These are phyloP conservation scores for Nematocida sp. DNA, from an alignment of 371 early-diverging fungal genomes.

Conservation along the genomic window DNA sequence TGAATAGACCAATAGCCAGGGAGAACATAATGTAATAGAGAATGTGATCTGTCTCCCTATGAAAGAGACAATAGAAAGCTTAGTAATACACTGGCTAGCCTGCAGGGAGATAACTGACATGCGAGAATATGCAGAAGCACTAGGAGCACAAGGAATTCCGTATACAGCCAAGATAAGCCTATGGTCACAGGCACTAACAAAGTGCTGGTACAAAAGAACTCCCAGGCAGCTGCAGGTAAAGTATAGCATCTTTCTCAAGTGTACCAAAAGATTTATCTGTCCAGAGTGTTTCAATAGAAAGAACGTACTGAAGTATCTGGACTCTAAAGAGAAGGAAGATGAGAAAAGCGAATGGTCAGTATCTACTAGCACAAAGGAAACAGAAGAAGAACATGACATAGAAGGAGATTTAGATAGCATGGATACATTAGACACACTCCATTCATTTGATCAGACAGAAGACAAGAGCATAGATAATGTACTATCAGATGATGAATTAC, in stretches of 20 bases:
- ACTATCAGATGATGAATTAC: conserved; percentile 8
- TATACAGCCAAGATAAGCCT: neutral
- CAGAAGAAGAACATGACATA: neutral
- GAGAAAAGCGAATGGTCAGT: neutral
- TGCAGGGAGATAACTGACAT: conserved; percentile 37
- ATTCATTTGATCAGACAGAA: too few species aligned
- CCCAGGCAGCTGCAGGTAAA: conserved; percentile 1
- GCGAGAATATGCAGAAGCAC: conserved; percentile 16
- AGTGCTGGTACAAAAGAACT: conserved; percentile 23
- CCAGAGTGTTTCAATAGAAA: conserved; percentile 30
- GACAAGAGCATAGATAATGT: too few species aligned
- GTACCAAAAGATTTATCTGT: conserved; percentile 15
- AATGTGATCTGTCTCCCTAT: too few species aligned
- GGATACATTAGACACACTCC: too few species aligned
- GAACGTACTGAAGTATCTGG: neutral
- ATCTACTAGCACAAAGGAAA: neutral
- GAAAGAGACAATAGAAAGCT: too few species aligned
- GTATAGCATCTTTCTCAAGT: conserved; percentile 32
- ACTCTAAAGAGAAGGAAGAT: neutral
- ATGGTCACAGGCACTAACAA: conserved; percentile 36
- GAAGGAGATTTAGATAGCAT: too few species aligned
- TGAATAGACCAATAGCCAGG: too few species aligned
- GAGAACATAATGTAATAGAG: too few species aligned
- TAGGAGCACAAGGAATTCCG: neutral
- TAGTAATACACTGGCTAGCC: conserved; percentile 34